phyloP scores from a whole-genome alignment of 495 filamentous ascomycete species.

The Wilcoxina mikolae region DNA sequence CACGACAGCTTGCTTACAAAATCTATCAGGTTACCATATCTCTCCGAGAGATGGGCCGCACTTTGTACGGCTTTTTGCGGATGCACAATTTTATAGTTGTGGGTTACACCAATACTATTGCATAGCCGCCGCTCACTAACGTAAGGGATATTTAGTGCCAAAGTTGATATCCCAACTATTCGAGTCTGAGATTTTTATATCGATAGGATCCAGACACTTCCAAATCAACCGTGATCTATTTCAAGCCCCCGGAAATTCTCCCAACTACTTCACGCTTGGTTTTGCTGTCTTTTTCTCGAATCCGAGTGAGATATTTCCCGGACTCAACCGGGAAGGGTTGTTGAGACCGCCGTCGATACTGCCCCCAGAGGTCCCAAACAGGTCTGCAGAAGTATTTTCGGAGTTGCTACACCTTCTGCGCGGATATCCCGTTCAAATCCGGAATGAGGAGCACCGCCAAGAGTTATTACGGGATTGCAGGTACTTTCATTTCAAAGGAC shows the following conservation, averaged over 20 bases:
- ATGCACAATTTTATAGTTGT: conserved; percentile 91
- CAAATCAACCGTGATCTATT: conserved; percentile 84
- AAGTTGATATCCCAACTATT: conserved; percentile 88
- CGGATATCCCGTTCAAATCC: conserved; percentile 74
- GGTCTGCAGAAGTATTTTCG: conserved; percentile 63
- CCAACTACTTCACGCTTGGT: conserved; percentile 91
- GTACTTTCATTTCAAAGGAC: conserved; percentile 81
- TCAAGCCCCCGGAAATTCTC: conserved; percentile 65
- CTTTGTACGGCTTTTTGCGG: conserved; percentile 84
- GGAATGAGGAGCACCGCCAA: conserved; percentile 59
- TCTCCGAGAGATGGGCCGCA: conserved; percentile 66
- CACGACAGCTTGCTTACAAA: neutral
- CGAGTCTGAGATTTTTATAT: conserved; percentile 79
- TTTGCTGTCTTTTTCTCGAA: conserved; percentile 79
- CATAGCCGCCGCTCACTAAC: too few species aligned
- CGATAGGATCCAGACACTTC: conserved; percentile 72
- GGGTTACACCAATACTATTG: conserved; percentile 28
- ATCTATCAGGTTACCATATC: conserved; percentile 62
- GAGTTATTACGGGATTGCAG: conserved; percentile 73
- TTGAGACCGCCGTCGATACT: conserved; percentile 77
- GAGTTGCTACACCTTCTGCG: conserved; percentile 72
- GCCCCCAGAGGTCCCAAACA: conserved; percentile 65
- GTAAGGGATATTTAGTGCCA: too few species aligned
- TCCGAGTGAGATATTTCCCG: conserved; percentile 70
- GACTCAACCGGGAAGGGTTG: conserved; percentile 62